These are phyloP conservation scores for Rhynchosporium agropyri DNA, from an alignment of 2,329 filamentous ascomycete genomes.

Conservation along the genomic window DNA sequence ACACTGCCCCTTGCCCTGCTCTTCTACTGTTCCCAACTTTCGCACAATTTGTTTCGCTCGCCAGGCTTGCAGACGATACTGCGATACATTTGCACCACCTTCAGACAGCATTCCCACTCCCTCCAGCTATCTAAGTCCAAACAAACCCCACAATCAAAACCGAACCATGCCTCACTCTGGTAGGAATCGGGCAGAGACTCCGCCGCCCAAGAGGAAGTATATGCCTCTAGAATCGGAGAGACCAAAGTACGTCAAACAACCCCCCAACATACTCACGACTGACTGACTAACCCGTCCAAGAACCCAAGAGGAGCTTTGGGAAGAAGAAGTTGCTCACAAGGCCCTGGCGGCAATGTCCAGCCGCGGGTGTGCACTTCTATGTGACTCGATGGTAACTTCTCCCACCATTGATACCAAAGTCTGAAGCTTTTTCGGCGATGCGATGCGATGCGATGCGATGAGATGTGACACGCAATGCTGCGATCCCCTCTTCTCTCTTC, in stretches of 20 bases:
- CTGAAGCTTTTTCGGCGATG: background rate
- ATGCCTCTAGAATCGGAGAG: slow-evolving; percentile 4
- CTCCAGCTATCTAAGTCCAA: background rate
- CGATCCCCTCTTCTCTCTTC: too few species aligned
- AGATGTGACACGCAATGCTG: too few species aligned
- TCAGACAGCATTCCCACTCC: background rate
- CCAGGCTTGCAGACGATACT: background rate
- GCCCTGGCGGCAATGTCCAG: background rate
- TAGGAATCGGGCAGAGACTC: background rate
- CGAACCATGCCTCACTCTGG: background rate
- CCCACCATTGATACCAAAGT: background rate
- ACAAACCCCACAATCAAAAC: background rate
- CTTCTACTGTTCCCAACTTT: background rate
- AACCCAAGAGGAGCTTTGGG: background rate
- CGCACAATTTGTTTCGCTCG: background rate
- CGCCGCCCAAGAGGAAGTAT: background rate
- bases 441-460: too few species aligned
- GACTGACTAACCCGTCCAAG: background rate
- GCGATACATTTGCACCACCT: background rate
- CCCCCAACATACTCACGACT: background rate
- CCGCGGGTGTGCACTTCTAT: background rate
- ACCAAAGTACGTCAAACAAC: background rate
- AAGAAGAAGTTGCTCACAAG: background rate
- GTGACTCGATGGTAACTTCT: background rate
- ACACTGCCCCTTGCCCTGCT: background rate